phyloP scores from a whole-genome alignment of 306 rosid genomes.

The Pyrus bretschneideri region DNA sequence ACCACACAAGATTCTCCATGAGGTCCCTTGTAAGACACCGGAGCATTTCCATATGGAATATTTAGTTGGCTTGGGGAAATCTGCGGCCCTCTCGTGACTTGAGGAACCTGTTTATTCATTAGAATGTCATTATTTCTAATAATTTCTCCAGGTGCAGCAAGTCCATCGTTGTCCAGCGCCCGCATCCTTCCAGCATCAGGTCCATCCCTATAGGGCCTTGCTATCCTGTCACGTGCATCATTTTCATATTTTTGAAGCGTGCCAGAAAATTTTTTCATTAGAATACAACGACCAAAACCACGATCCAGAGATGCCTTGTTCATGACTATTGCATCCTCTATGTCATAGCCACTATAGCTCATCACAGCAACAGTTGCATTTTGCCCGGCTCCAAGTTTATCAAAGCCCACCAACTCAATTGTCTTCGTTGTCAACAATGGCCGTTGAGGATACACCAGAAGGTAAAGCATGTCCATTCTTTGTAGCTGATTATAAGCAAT shows the following conservation, averaged over 20 bases:
- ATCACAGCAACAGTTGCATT: constrained; percentile 98
- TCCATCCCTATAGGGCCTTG: constrained; percentile 53
- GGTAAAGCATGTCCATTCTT: constrained; percentile 84
- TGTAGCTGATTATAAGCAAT: constrained; percentile 84
- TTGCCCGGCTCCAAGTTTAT: constrained; percentile 97
- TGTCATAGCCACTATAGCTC: constrained; percentile 99
- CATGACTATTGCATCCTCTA: constrained; percentile 98
- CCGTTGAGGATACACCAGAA: constrained; percentile 89
- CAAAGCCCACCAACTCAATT: constrained; percentile 97
- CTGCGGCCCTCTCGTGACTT: constrained; percentile 25
- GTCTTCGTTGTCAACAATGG: constrained; percentile 86
- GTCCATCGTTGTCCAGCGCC: constrained; percentile 87
- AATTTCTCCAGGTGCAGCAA: constrained; percentile 93
- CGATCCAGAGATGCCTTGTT: constrained; percentile 94
- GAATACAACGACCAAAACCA: constrained; percentile 99
- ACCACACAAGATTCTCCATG: constrained; percentile 77
- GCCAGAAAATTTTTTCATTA: constrained; percentile 64
- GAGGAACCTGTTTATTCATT: constrained; percentile 66
- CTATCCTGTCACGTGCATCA: constrained; percentile 59
- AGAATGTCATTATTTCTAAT: constrained; percentile 55
- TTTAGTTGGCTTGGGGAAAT: background rate
- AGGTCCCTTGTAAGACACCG: constrained; percentile 41
- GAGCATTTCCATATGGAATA: background rate
- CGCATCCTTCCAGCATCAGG: constrained; percentile 41
- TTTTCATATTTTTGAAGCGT: constrained; percentile 53